Evolutionary conservation across 352 stramenopile genomes (phyloP).

Genomic region (Pythium insidiosum): DNA sequence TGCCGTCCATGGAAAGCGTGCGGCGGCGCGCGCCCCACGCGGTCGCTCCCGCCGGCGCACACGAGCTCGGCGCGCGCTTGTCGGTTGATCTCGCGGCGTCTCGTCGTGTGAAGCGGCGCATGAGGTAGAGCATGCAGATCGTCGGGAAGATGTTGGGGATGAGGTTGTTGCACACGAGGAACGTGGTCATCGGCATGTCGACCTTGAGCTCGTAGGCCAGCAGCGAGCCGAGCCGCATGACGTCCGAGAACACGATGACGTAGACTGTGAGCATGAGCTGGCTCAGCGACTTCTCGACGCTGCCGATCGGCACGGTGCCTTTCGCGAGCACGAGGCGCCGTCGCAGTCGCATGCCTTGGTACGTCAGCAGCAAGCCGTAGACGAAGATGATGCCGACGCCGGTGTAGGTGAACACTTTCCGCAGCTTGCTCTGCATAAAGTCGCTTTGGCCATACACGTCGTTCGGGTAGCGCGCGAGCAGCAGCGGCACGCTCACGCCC

Average conservation of each 20-base stretch:
- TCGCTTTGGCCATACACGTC: constrained; percentile 52
- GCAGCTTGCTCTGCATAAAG: constrained; percentile 50
- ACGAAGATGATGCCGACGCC: constrained; percentile 48
- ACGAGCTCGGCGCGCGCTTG: neutral
- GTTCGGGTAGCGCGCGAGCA: constrained; percentile 41
- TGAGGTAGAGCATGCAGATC: constrained; percentile 87
- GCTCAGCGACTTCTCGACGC: constrained; percentile 71
- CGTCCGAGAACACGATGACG: constrained; percentile 67
- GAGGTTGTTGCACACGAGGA: constrained; percentile 68
- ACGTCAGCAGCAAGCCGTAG: constrained; percentile 59
- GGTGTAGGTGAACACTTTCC: constrained; percentile 46
- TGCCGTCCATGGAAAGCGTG: constrained; percentile 7
- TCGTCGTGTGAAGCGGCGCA: constrained; percentile 45
- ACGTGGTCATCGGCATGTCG: constrained; percentile 53
- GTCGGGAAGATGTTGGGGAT: constrained; percentile 80
- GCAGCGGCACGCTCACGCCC: constrained; percentile 43
- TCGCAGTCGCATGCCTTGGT: constrained; percentile 67
- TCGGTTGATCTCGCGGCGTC: constrained; percentile 9
- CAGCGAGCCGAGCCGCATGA: constrained; percentile 62
- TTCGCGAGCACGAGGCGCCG: constrained; percentile 61
- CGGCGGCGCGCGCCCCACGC: neutral
- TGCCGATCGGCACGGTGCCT: constrained; percentile 51
- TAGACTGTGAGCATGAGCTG: constrained; percentile 77
- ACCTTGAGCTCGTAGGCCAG: constrained; percentile 36
- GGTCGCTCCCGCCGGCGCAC: neutral